Evolutionary conservation across 1,139 yeast species (phyloP), one percentile per base, ranked within the genome.

Genomic region (Blastobotrys arbuscula): DNA sequence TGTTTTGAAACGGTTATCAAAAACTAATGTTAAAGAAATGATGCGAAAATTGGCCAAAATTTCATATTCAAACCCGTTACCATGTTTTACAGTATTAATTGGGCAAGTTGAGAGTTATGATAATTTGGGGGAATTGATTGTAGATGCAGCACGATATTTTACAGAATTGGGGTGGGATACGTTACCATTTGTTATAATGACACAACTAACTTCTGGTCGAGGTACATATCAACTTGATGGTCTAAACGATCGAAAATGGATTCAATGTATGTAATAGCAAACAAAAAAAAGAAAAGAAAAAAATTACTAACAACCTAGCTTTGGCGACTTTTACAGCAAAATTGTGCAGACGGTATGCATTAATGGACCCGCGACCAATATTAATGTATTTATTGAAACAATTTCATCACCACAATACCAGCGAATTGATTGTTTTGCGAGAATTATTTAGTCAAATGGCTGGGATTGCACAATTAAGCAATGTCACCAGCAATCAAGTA

Each of bases 121-220:
- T 62, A 92, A 89, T 62, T 77, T 89, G 55, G 87, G 82, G 48
- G 81, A 79, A 41, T 72, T 89, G 50, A 82, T 92, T 12, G 90
- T 88, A 10, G 85, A 84, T 49, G 81, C 95, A 2, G 90, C 96
- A 0, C 72, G 82, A 42, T 84, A 81, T 59, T 87, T 89, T 63
- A 84, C 84, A 49, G 76, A 72, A 8, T 82, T 84, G 61, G 92
- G 90, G 0, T 89, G 95, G 90, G 97, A 90, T 63, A 85, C 81
- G 1, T 68, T 90, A 39, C 83, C 92, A 1, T 81, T 79, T 57
- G 90, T 86, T 0, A 69, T 90, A 7, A 70, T 89, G 63, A 76
- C 81, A 60, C 78, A 95, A 58, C 72, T 92, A 31, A 81, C 94
- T 1, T 68, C 81, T 1, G 86, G 84, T 12, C 73, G 96, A 65